Percentiles rank a stretch among this genome's conserved stretches.
Evolutionary conservation across 352 stramenopile genomes (phyloP).

Genomic region (Lagenidium giganteum): DNA sequence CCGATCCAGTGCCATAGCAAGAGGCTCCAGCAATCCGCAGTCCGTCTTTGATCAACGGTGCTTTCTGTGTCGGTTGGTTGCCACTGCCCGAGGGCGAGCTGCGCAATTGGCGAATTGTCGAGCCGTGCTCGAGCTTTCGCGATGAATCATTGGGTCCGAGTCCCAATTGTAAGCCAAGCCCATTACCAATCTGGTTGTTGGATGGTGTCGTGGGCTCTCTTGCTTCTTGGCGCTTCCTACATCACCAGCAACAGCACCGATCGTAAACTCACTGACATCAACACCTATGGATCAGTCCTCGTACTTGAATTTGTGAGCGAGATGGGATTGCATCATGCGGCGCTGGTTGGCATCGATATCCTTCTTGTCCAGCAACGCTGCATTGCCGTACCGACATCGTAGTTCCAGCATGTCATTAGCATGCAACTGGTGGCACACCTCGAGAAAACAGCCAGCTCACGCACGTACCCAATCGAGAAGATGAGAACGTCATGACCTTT

Average conservation of each 20-base stretch:
- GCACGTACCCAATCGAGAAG: conserved; percentile 33
- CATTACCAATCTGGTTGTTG: conserved; percentile 3
- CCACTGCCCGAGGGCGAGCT: conserved; percentile 25
- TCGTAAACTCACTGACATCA: not conserved
- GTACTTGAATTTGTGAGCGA: conserved; percentile 71
- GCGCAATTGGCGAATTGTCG: conserved; percentile 36
- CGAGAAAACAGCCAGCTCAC: too few species aligned
- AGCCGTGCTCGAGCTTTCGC: conserved; percentile 37
- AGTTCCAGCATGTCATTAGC: too few species aligned
- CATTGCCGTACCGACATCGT: not conserved
- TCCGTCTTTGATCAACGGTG: conserved; percentile 17
- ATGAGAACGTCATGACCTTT: conserved; percentile 71
- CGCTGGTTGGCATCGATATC: conserved; percentile 65
- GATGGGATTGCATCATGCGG: conserved; percentile 75
- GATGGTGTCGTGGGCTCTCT: not conserved
- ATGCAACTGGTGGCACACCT: too few species aligned
- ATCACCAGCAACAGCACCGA: not conserved
- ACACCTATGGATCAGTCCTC: not conserved
- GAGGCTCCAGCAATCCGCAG: conserved; percentile 35
- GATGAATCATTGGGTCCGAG: conserved; percentile 23
- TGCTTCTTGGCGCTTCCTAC: conserved; percentile 36
- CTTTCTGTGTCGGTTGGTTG: conserved; percentile 5
- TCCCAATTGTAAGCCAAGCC: not conserved
- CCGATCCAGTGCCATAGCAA: too few species aligned
- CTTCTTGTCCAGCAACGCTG: conserved; percentile 69